phyloP scores from a whole-genome alignment of 2,329 filamentous ascomycete species.

The Pleurostoma richardsiae region DNA sequence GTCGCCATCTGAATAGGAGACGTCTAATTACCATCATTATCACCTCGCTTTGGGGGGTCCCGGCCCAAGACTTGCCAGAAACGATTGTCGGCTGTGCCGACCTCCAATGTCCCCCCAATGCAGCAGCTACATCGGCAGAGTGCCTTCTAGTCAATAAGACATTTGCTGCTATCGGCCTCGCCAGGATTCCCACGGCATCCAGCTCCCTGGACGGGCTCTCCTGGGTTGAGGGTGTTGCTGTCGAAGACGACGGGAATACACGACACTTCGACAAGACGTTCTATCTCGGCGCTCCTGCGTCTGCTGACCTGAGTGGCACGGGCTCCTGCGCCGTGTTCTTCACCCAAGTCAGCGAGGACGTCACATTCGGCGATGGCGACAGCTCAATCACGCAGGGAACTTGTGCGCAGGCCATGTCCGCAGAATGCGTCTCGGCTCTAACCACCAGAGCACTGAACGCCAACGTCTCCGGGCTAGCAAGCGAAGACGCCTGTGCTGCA shows the following conservation, averaged over 20 bases:
- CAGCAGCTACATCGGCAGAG: conserved; percentile 11
- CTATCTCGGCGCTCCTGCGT: conserved; percentile 12
- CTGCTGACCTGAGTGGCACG: conserved; percentile 7
- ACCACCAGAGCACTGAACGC: conserved; percentile 7
- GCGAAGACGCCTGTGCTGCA: not conserved
- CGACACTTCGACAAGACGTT: conserved; percentile 11
- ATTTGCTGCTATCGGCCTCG: conserved; percentile 12
- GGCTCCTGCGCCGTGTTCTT: conserved; percentile 15
- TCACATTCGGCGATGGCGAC: conserved; percentile 7
- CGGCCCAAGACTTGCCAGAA: conserved; percentile 10
- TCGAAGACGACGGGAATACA: not conserved
- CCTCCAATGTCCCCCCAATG: conserved; percentile 11
- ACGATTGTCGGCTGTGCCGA: conserved; percentile 17
- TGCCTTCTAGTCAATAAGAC: conserved; percentile 14
- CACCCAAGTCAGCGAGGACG: conserved; percentile 4
- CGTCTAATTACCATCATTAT: no score
- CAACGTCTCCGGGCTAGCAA: not conserved
- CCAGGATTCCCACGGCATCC: conserved; percentile 7
- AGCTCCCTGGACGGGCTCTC: conserved; percentile 11
- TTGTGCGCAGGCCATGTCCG: conserved; percentile 14
- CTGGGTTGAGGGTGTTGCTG: conserved; percentile 15
- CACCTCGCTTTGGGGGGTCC: no score
- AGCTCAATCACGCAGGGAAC: conserved; percentile 10
- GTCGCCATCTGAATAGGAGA: no score
- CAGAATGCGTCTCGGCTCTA: conserved; percentile 12